phyloP scores from a whole-genome alignment of 1,139 yeast genomes.

The Saccharomyces uvarum region DNA sequence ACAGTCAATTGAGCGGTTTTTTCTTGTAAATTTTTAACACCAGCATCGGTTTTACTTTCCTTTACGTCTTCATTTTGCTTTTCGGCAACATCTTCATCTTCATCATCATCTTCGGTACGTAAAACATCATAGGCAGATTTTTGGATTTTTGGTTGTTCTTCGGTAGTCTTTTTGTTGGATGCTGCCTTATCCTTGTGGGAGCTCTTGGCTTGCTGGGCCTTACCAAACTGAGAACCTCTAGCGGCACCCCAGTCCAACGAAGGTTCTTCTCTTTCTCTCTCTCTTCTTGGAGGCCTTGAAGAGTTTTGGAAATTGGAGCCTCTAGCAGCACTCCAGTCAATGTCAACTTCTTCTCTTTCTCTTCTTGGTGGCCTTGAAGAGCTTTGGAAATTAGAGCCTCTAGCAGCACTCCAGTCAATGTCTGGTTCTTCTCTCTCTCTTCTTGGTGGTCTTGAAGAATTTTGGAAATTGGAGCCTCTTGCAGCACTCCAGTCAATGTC shows the following conservation, averaged over 20 bases:
- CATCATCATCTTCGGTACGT: slow-evolving; percentile 59
- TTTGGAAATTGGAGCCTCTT: slow-evolving; percentile 33
- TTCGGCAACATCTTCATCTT: slow-evolving; percentile 34
- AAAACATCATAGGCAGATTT: slow-evolving; percentile 62
- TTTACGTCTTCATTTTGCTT: slow-evolving; percentile 22
- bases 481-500: slow-evolving; percentile 57
- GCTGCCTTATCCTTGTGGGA: slow-evolving; percentile 17
- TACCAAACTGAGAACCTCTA: slow-evolving; percentile 26
- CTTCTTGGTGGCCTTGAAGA: slow-evolving; percentile 9
- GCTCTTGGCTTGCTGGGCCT: slow-evolving; percentile 16
- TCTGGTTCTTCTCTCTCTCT: slow-evolving; percentile 26
- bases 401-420: slow-evolving; percentile 40
- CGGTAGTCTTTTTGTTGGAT: slow-evolving; percentile 20
- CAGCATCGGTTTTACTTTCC: slow-evolving; percentile 14
- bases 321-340: slow-evolving; percentile 25
- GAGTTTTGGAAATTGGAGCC: slow-evolving; percentile 13
- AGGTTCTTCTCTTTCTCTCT: slow-evolving; percentile 17
- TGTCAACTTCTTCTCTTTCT: neutral
- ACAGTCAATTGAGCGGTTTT: slow-evolving; percentile 38
- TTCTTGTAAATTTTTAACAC: slow-evolving; percentile 35
- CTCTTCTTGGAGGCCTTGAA: slow-evolving; percentile 12
- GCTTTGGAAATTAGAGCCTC: slow-evolving; percentile 36
- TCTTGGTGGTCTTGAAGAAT: slow-evolving; percentile 27
- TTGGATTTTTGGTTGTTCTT: slow-evolving; percentile 40
- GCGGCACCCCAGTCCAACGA: slow-evolving; percentile 41